Percentiles rank a stretch among this genome's conserved stretches.
Evolutionary conservation across 768 basidiomycete genomes (phyloP).

Genomic region (Multifurca ochricompacta): DNA sequence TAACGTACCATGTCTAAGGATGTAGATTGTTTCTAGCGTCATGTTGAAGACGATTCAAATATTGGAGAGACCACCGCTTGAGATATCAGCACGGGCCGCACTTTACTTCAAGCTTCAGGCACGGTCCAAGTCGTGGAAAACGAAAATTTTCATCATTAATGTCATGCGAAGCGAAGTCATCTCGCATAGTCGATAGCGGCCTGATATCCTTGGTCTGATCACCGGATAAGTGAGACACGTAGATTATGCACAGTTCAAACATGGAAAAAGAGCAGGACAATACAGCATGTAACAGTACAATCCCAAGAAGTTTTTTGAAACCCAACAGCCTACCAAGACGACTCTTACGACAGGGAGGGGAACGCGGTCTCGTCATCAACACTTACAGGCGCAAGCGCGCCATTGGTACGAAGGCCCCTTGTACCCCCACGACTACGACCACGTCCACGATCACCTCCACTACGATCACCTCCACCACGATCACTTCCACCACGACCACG

Average conservation of each 20-base stretch:
- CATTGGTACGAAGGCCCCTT: constrained; percentile 36
- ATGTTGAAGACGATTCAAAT: background rate
- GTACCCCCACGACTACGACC: constrained; percentile 35
- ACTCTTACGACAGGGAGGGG: constrained; percentile 64
- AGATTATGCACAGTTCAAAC: constrained; percentile 20
- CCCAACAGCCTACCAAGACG: constrained; percentile 13
- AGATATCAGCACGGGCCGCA: no score
- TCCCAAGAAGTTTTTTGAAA: constrained; percentile 18
- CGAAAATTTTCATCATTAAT: background rate
- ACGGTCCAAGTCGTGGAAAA: background rate
- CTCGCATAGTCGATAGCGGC: no score
- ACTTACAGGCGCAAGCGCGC: constrained; percentile 39
- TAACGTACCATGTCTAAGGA: constrained; percentile 54
- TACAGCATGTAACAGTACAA: constrained; percentile 20
- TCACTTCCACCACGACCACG: constrained; percentile 43
- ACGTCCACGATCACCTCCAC: constrained; percentile 37
- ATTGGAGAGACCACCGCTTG: no score
- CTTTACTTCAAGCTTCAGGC: no score
- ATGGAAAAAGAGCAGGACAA: constrained; percentile 16
- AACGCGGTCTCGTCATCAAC: constrained; percentile 83
- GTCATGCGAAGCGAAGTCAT: background rate
- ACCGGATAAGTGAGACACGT: constrained; percentile 3
- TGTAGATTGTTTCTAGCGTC: constrained; percentile 59
- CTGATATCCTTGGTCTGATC: no score
- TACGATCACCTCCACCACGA: no score